Evolutionary conservation across 768 basidiomycete species (phyloP).

Genomic region (Filobasidium floriforme): DNA sequence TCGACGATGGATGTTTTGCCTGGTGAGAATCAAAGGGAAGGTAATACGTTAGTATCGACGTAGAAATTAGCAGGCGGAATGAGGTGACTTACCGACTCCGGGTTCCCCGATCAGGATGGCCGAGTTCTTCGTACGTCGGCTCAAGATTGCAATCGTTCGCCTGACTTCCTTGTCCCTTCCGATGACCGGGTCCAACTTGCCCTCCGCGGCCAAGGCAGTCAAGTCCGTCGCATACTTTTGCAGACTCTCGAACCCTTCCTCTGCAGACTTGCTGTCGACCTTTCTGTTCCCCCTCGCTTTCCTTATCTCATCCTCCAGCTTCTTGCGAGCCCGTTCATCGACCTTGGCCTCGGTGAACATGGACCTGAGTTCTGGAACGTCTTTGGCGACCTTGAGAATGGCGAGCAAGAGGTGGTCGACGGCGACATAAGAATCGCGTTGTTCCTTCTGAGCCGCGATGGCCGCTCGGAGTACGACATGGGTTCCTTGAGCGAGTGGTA

Average conservation of each 20-base stretch:
- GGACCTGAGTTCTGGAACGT: slow-evolving; percentile 49
- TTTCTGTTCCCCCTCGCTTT: slow-evolving; percentile 65
- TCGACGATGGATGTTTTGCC: slow-evolving; percentile 85
- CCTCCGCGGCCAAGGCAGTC: slow-evolving; percentile 46
- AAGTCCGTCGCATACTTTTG: slow-evolving; percentile 55
- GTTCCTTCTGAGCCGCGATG: slow-evolving; percentile 62
- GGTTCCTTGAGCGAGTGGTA: slow-evolving; percentile 55
- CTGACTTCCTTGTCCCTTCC: slow-evolving; percentile 75
- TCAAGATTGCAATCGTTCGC: slow-evolving; percentile 72
- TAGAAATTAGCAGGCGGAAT: not conserved
- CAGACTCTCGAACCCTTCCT: slow-evolving; percentile 87
- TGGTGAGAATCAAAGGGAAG: not conserved
- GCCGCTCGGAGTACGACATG: slow-evolving; percentile 67
- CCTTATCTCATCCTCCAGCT: slow-evolving; percentile 40
- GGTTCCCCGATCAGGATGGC: slow-evolving; percentile 89
- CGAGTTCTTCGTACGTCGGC: slow-evolving; percentile 80
- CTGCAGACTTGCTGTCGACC: slow-evolving; percentile 76
- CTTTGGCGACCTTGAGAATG: slow-evolving; percentile 62
- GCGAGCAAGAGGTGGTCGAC: slow-evolving; percentile 87
- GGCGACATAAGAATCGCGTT: slow-evolving; percentile 80
- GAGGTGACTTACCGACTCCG: slow-evolving; percentile 57
- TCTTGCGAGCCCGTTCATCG: slow-evolving; percentile 27
- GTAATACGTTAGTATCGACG: not conserved
- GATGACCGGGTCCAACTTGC: slow-evolving; percentile 49
- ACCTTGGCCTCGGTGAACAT: slow-evolving; percentile 72